Percentiles rank a stretch among this genome's conserved stretches.
Conservation (phyloP, 2,329 filamentous ascomycete genomes). For the Cordyceps javanica region DNA sequence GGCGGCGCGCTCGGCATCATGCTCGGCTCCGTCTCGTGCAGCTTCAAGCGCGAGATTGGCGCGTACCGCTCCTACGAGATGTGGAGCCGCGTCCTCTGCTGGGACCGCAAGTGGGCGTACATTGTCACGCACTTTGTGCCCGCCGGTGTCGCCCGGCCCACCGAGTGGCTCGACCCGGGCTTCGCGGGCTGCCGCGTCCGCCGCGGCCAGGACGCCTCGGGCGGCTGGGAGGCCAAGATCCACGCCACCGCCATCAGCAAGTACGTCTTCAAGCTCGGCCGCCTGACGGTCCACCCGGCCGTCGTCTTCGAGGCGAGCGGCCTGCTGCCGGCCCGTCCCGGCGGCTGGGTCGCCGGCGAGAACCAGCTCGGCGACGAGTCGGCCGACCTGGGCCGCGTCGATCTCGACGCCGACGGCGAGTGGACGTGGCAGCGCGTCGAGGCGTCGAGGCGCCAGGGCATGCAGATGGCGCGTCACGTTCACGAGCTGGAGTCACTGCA, state of each 20-base stretch:
- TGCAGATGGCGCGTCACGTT: conserved; percentile 50
- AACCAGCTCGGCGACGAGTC: conserved; percentile 35
- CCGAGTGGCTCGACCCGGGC: conserved; percentile 43
- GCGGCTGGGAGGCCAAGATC: conserved; percentile 55
- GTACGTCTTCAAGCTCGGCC: conserved; percentile 76
- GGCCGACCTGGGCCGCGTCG: conserved; percentile 30
- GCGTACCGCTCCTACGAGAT: conserved; percentile 66
- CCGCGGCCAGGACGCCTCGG: conserved; percentile 29
- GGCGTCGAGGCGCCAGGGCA: conserved; percentile 46
- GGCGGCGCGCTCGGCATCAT: conserved; percentile 54
- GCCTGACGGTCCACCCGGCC: conserved; percentile 79
- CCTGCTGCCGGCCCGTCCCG: conserved; percentile 68
- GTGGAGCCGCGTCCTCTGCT: conserved; percentile 62
- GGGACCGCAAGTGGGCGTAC: conserved; percentile 81
- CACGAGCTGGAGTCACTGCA: conserved; percentile 49
- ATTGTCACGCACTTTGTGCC: conserved; percentile 68
- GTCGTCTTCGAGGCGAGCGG: conserved; percentile 64
- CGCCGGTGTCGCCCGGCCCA: conserved; percentile 50
- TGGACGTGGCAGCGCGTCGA: conserved; percentile 58
- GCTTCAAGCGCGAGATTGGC: conserved; percentile 67
- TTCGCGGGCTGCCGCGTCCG: conserved; percentile 37
- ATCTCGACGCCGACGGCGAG: conserved; percentile 28
- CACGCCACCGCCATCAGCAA: conserved; percentile 69
- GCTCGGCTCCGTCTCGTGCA: conserved; percentile 67
- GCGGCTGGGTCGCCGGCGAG: conserved; percentile 50